Percentiles rank a stretch among this genome's conserved stretches.
Conservation (phyloP, 2,329 filamentous ascomycete genomes). For the Blastomyces parvus region DNA sequence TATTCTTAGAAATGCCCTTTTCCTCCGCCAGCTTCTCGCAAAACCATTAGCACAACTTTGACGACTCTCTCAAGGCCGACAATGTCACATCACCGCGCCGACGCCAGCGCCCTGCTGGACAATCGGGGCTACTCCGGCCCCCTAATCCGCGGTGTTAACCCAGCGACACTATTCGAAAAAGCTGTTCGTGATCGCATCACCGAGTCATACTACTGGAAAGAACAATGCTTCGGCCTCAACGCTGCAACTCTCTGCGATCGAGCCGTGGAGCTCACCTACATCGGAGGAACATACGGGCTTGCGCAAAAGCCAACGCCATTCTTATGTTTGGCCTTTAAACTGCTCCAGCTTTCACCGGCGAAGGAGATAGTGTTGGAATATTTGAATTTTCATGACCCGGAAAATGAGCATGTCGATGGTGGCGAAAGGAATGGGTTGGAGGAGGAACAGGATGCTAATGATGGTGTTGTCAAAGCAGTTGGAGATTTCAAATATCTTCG, state of each 20-base stretch:
- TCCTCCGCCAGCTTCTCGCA: background rate
- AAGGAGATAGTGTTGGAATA: constrained; percentile 74
- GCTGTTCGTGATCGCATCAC: constrained; percentile 91
- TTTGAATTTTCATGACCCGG: constrained; percentile 66
- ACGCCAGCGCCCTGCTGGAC: constrained; percentile 69
- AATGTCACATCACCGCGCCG: constrained; percentile 58
- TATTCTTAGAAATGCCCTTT: background rate
- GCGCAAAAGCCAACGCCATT: constrained; percentile 82
- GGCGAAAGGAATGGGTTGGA: constrained; percentile 16
- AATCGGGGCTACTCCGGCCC: constrained; percentile 71
- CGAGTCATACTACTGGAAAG: constrained; percentile 96
- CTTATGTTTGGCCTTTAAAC: constrained; percentile 86
- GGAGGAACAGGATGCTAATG: constrained; percentile 15
- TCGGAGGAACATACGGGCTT: constrained; percentile 80
- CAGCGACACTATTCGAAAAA: constrained; percentile 92
- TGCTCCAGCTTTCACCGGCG: constrained; percentile 75
- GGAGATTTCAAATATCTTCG: constrained; percentile 65
- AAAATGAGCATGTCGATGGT: constrained; percentile 33
- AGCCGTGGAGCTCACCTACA: constrained; percentile 70
- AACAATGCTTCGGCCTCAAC: constrained; percentile 95
- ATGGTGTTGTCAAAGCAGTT: constrained; percentile 26
- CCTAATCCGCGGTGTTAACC: constrained; percentile 82
- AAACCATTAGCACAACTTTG: background rate
- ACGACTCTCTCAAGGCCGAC: background rate
- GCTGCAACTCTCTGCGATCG: constrained; percentile 72